A percentile compares a stretch with the other conserved stretches of the same genome.
Evolutionary conservation across 2,329 filamentous ascomycete species (phyloP).

Genomic region (Botryotinia convoluta): DNA sequence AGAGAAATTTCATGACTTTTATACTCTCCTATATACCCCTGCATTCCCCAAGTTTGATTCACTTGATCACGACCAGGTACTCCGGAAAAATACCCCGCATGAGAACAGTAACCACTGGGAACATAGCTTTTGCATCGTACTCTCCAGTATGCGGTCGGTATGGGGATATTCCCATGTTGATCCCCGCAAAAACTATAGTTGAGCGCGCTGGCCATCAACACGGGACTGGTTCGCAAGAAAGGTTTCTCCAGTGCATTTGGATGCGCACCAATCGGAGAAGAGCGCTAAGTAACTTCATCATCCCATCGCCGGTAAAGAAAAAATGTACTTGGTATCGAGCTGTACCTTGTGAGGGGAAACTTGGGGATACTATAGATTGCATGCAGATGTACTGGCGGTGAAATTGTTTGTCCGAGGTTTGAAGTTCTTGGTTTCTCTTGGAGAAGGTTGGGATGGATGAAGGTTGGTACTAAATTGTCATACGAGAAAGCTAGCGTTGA

Average conservation of each 20-base stretch:
- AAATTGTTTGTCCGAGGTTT: conserved; percentile 7
- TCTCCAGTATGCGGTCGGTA: background rate
- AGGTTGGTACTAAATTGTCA: background rate
- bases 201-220: background rate
- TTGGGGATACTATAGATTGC: background rate
- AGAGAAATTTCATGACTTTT: conserved; percentile 2
- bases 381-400: background rate
- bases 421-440: background rate
- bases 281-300: background rate
- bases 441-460: background rate
- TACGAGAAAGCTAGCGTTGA: background rate
- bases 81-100: conserved; percentile 17
- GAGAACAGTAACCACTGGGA: background rate
- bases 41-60: background rate
- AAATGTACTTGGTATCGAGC: background rate
- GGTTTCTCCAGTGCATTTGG: conserved; percentile 5
- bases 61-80: background rate
- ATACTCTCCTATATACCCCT: background rate
- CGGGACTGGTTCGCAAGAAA: conserved; percentile 13
- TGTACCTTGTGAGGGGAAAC: background rate
- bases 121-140: background rate
- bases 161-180: background rate
- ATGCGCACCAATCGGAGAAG: conserved; percentile 12
- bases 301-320: background rate
- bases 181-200: background rate